phyloP scores from a whole-genome alignment of 257 asterid genomes.

The Thymus mandschuricus region DNA sequence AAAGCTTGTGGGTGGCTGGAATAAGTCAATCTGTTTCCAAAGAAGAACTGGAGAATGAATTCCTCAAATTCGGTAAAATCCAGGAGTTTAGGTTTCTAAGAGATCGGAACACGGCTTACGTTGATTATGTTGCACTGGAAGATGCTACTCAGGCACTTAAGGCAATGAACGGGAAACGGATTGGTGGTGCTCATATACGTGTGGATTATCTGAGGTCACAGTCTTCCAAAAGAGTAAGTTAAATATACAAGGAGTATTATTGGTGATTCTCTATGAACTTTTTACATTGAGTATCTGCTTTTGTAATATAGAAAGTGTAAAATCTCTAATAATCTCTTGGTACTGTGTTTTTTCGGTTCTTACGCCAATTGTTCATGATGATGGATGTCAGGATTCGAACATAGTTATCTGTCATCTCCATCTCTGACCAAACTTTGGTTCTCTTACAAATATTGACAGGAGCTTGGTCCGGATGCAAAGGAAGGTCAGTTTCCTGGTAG shows the following conservation, averaged over 20 bases:
- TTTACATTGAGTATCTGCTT: conserved; percentile 10
- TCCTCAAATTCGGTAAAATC: conserved; percentile 73
- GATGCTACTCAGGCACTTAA: conserved; percentile 85
- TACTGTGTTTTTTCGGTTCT: conserved; percentile 23
- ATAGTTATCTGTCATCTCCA: conserved; percentile 1
- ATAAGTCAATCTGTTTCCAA: conserved; percentile 69
- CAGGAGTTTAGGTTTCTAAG: conserved; percentile 84
- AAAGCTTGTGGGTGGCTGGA: conserved; percentile 97
- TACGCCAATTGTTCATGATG: conserved; percentile 16
- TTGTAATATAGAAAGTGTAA: conserved; percentile 4
- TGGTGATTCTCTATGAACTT: conserved; percentile 7
- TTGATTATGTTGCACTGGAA: conserved; percentile 74
- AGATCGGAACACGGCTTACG: conserved; percentile 84
- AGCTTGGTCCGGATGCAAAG: conserved; percentile 62
- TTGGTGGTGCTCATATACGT: conserved; percentile 78
- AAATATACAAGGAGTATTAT: conserved; percentile 16
- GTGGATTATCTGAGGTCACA: conserved; percentile 94
- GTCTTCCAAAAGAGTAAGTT: conserved; percentile 82
- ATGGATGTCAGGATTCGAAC: conserved; percentile 6
- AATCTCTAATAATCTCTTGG: conserved; percentile 6
- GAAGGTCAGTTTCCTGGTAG: conserved; percentile 66
- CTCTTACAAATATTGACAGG: conserved; percentile 52
- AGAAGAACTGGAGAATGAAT: conserved; percentile 87
- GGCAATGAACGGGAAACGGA: conserved; percentile 72
- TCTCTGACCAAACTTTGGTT: conserved; percentile 17